A percentile compares a stretch with the other conserved stretches of the same genome.
Conservation (phyloP, 306 rosid species). For the Rubus idaeus region DNA sequence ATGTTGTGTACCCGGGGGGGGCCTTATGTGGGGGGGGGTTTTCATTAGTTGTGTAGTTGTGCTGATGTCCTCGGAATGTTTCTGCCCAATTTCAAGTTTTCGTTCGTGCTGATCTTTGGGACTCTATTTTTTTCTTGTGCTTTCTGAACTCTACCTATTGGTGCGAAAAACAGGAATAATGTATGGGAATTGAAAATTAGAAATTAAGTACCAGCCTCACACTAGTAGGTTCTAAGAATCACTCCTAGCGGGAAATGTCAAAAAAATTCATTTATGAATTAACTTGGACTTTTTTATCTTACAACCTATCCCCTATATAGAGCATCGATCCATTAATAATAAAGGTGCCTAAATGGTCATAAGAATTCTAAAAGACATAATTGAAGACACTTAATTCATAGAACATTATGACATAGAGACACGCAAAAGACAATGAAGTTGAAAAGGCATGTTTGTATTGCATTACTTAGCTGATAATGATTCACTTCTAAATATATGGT, state of each 20-base stretch:
- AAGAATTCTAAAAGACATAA: not conserved
- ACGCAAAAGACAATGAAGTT: not conserved
- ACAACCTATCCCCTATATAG: not conserved
- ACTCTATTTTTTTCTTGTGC: no score
- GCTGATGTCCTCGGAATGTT: not conserved
- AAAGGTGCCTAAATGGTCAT: not conserved
- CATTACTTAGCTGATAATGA: not conserved
- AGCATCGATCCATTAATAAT: not conserved
- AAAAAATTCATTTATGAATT: not conserved
- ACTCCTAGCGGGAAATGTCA: no score
- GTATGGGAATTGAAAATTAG: not conserved
- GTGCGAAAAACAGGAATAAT: not conserved
- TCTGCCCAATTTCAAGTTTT: not conserved
- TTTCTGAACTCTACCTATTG: no score
- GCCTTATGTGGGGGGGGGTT: no score
- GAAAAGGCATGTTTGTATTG: not conserved
- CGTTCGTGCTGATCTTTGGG: not conserved
- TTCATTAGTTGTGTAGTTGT: no score
- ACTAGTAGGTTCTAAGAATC: not conserved
- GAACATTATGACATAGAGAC: not conserved
- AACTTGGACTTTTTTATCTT: not conserved
- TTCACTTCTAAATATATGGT: not conserved
- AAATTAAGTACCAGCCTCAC: not conserved
- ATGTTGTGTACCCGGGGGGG: no score
- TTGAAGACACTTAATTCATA: not conserved